Percentiles rank a stretch among this genome's conserved stretches.
Conservation (phyloP, 139 green algal genomes). For the Auxenochlorella pyrenoidosa region DNA sequence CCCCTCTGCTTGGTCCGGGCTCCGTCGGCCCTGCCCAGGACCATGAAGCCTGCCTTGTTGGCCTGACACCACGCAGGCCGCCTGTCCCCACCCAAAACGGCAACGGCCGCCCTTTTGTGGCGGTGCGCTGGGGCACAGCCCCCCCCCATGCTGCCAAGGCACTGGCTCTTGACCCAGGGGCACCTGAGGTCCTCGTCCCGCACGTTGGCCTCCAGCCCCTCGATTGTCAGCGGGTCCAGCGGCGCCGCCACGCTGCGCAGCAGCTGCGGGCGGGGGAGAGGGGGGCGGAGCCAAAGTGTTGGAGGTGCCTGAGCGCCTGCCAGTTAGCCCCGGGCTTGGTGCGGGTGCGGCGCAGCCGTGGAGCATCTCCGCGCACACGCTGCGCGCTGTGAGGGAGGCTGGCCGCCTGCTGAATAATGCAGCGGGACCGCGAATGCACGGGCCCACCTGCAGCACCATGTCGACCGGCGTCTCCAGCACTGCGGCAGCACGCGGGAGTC, state of each 20-base stretch:
- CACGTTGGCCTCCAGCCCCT: slow-evolving; percentile 64
- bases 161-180: background rate
- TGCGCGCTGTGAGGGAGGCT: too few relatives aligned
- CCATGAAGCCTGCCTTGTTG: too few relatives aligned
- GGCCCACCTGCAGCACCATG: slow-evolving; percentile 63
- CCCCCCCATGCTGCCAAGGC: background rate
- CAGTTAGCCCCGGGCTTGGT: background rate
- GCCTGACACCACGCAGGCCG: too few relatives aligned
- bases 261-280: slow-evolving; percentile 45
- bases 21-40: too few relatives aligned
- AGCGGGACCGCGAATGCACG: too few relatives aligned
- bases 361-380: background rate
- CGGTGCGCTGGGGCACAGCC: background rate
- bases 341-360: background rate
- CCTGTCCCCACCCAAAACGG: too few relatives aligned
- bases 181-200: slow-evolving; percentile 41
- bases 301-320: background rate
- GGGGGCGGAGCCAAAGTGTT: background rate
- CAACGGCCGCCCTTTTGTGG: too few relatives aligned
- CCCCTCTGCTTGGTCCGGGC: too few relatives aligned
- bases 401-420: too few relatives aligned
- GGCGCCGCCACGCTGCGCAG: slow-evolving; percentile 50
- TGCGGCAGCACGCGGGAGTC: slow-evolving; percentile 9
- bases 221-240: slow-evolving; percentile 52
- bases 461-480: slow-evolving; percentile 89